A percentile compares a stretch with the other conserved stretches of the same genome.
phyloP scores from a whole-genome alignment of 768 basidiomycete genomes.

The Boletus pseudo-olivaceus region DNA sequence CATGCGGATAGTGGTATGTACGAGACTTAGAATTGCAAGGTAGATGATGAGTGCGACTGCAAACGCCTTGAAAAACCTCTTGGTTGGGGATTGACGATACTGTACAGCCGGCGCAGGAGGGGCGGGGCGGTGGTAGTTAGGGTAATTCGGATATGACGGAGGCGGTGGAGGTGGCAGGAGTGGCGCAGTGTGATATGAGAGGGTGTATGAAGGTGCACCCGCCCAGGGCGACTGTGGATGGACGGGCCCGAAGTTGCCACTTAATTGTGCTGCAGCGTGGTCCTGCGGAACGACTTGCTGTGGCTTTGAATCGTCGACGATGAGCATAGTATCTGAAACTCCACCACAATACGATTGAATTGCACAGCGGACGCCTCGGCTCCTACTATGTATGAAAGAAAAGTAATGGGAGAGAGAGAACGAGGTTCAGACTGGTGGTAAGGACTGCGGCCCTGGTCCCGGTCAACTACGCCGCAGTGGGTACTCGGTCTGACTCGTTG shows the following conservation, averaged over 20 bases:
- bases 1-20: background rate
- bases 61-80: constrained; percentile 16
- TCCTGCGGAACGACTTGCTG: background rate
- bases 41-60: constrained; percentile 11
- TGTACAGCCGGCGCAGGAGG: background rate
- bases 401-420: background rate
- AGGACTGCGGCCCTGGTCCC: background rate
- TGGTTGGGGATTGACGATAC: background rate
- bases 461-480: background rate
- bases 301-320: background rate
- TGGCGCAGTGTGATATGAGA: constrained; percentile 8
- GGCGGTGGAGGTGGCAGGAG: constrained; percentile 2
- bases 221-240: background rate
- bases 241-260: constrained; percentile 4
- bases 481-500: background rate
- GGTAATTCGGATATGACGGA: constrained; percentile 9
- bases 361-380: background rate
- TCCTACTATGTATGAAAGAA: no score
- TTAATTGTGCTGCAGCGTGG: background rate
- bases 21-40: background rate
- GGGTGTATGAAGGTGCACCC: background rate
- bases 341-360: background rate
- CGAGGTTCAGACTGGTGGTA: background rate
- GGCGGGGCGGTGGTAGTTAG: background rate
- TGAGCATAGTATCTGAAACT: background rate